Conservation (phyloP, 2,329 filamentous ascomycete genomes). For the Arthrobotrys sphaeroides region DNA sequence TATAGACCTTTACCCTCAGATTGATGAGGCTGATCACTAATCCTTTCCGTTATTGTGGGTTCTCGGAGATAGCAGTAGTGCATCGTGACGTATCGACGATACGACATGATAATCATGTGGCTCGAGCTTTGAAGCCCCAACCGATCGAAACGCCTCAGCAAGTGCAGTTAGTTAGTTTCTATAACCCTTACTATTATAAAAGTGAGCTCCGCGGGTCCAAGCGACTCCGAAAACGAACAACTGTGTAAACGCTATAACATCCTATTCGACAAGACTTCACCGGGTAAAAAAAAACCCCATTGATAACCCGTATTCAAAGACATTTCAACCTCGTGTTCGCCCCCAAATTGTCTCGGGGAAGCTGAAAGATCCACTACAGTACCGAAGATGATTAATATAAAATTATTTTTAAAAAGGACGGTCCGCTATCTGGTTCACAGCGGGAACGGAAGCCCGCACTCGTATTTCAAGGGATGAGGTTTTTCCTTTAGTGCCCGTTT, state of each 20-base stretch:
- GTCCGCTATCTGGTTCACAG: not conserved
- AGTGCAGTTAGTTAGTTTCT: not conserved
- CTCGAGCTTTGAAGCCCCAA: not conserved
- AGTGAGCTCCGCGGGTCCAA: not conserved
- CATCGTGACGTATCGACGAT: not conserved
- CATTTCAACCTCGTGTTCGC: constrained; percentile 3
- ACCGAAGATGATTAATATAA: constrained; percentile 1
- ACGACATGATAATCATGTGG: constrained; percentile 3
- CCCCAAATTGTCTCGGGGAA: constrained; percentile 1
- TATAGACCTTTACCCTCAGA: not conserved
- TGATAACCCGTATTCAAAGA: not conserved
- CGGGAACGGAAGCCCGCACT: constrained; percentile 13
- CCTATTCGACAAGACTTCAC: not conserved
- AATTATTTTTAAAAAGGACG: not conserved
- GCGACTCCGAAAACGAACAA: not conserved
- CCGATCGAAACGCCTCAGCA: not conserved
- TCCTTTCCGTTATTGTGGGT: not conserved
- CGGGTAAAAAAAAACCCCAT: not conserved
- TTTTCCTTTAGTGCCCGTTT: constrained; percentile 18
- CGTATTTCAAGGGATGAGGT: not conserved
- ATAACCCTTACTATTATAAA: not conserved
- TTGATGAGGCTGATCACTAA: not conserved
- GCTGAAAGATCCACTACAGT: not conserved
- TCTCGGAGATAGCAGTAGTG: not conserved
- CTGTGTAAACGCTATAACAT: constrained; percentile 3